phyloP scores from a whole-genome alignment of 2,329 filamentous ascomycete species.

The Furcasterigmium sp. region DNA sequence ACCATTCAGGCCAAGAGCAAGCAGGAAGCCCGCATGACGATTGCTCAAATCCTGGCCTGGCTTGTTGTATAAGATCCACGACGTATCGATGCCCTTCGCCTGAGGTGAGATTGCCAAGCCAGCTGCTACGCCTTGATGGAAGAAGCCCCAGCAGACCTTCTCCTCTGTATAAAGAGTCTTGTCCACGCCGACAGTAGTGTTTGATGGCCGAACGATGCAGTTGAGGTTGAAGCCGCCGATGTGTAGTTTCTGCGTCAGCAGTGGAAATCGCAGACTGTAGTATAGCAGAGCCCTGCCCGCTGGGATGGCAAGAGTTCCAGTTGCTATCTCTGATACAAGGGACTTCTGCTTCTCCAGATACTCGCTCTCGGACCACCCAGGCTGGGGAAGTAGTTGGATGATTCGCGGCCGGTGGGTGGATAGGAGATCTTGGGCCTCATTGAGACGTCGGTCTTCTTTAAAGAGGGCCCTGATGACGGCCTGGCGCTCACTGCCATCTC shows the following conservation, averaged over 20 bases:
- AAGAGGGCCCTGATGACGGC: conserved; percentile 83
- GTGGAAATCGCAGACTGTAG: conserved; percentile 79
- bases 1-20: conserved; percentile 88
- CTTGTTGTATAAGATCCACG: conserved; percentile 98
- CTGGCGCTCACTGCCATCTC: conserved; percentile 78
- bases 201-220: conserved; percentile 86
- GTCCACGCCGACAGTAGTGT: conserved; percentile 90
- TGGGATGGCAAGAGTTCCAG: conserved; percentile 83
- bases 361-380: conserved; percentile 78
- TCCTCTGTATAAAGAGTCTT: conserved; percentile 85
- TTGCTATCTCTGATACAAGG: conserved; percentile 78
- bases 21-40: conserved; percentile 88
- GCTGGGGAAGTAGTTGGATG: conserved; percentile 69
- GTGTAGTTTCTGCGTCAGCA: conserved; percentile 87
- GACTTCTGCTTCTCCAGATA: conserved; percentile 90
- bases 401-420: conserved; percentile 77
- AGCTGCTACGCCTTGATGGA: conserved; percentile 92
- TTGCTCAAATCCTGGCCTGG: conserved; percentile 82
- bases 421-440: conserved; percentile 80
- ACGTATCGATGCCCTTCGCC: conserved; percentile 92
- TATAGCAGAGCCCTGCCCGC: conserved; percentile 82
- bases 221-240: conserved; percentile 88
- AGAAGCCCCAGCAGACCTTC: conserved; percentile 97
- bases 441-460: conserved; percentile 81
- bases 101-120: conserved; percentile 85